Evolutionary conservation across 129 eudicot species (phyloP), one percentile per base, ranked within the genome.

Genomic region (Apium graveolens): DNA sequence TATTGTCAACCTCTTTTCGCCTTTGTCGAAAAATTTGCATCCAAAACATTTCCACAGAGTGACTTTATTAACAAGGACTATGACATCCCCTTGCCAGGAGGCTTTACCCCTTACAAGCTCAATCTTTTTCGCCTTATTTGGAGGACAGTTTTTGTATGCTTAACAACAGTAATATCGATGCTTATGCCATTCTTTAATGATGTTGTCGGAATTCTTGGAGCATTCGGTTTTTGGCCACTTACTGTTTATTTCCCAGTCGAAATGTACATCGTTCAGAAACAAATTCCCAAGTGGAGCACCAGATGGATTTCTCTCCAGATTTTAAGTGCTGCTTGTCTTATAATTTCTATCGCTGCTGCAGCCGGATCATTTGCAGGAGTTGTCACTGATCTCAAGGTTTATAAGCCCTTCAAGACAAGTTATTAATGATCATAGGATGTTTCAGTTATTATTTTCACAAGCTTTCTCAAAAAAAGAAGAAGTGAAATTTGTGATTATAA

Each of bases 1-100:
- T 96, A 86, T 76, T 92, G 97, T 84, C 99, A 96, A 77, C 99
- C 99, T 76, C 83, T 96, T 3, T 96, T 90, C 32, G 97, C 99
- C 62, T 96, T 96, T 77, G 84, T 96, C 1, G 99, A 96, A 74
- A 96, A 82, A 79, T 75, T 81, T 0, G 89, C 97, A 7, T 2
- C 71, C 0, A 49, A 78, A 44, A 44, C 79, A 63, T 96, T 86
- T 80, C 99, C 99, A 0, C 85, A 90, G 62, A 92, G 89, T 83
- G 77, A 82, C 32, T 88, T 96, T 85, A 89, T 96, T 73, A 85
- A 85, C 76, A 84, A 80, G 71, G 87, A 80, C 3, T 70, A 88
- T 20, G 82, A 88, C 14, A 49, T 92, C 79, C 96, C 99, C 9
- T 79, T 96, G 75, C 94, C 92, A 6, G 91, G 88, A 2, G 87